These are phyloP conservation scores for Picochlorum sp. DNA, from an alignment of 139 green algal species.

Conservation along the genomic window DNA sequence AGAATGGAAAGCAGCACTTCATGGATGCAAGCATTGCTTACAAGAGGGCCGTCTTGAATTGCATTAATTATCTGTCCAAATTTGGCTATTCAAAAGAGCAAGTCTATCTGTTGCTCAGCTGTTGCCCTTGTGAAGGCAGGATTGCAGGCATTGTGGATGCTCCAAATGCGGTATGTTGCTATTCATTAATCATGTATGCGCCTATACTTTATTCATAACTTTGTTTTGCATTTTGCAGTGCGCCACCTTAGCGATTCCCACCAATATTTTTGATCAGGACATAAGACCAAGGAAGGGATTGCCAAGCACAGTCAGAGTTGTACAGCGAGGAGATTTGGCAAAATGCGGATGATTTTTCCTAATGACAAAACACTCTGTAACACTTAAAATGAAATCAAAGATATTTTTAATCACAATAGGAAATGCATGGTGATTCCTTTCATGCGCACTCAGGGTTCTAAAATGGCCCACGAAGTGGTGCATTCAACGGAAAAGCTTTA, in stretches of 20 bases:
- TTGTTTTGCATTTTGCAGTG: background rate
- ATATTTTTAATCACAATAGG: too few species aligned
- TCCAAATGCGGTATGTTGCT: slow-evolving; percentile 32
- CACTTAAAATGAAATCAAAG: too few species aligned
- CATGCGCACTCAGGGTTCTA: too few species aligned
- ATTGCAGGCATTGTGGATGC: slow-evolving; percentile 65
- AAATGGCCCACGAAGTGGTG: too few species aligned
- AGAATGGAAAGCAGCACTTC: slow-evolving; percentile 60
- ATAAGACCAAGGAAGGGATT: background rate
- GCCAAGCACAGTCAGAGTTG: too few species aligned
- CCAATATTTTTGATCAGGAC: background rate
- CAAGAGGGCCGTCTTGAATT: slow-evolving; percentile 65
- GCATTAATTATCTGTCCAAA: slow-evolving; percentile 63
- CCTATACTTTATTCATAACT: background rate
- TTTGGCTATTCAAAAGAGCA: slow-evolving; percentile 61
- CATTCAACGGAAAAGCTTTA: too few species aligned
- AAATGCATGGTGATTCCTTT: too few species aligned
- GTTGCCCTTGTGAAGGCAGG: slow-evolving; percentile 60
- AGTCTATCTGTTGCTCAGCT: slow-evolving; percentile 67
- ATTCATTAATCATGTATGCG: background rate
- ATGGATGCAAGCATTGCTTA: slow-evolving; percentile 61
- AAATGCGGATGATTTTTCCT: too few species aligned
- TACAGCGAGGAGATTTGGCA: too few species aligned
- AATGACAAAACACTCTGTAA: too few species aligned
- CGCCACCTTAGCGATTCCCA: background rate